These are phyloP conservation scores for Malassezia dermatis DNA, from an alignment of 1,284 basidiomycete species.

Conservation along the genomic window DNA sequence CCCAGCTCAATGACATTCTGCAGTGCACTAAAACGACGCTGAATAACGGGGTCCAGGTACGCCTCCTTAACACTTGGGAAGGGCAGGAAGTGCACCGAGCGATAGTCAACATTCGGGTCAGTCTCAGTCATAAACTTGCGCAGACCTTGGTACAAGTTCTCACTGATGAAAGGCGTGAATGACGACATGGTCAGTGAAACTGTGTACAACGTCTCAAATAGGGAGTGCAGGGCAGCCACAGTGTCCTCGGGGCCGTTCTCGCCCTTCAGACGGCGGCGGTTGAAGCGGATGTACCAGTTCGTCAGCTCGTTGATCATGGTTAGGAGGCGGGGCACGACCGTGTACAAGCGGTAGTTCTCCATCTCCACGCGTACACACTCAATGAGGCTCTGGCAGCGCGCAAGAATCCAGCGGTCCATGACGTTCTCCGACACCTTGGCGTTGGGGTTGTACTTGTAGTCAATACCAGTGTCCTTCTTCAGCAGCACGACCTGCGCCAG, in stretches of 20 bases:
- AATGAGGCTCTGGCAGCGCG: slow-evolving; percentile 91
- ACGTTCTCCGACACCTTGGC: slow-evolving; percentile 79
- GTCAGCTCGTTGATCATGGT: slow-evolving; percentile 92
- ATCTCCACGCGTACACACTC: slow-evolving; percentile 84
- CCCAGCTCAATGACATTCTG: slow-evolving; percentile 87
- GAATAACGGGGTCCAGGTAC: slow-evolving; percentile 92
- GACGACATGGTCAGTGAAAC: slow-evolving; percentile 93
- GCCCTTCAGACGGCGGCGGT: slow-evolving; percentile 87
- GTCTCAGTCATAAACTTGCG: slow-evolving; percentile 59
- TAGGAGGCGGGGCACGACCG: slow-evolving; percentile 84
- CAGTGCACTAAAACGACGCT: slow-evolving; percentile 87
- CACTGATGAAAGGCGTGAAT: slow-evolving; percentile 94
- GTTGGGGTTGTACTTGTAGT: slow-evolving; percentile 78
- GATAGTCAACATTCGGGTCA: slow-evolving; percentile 58
- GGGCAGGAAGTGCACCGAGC: slow-evolving; percentile 87
- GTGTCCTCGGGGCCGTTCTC: slow-evolving; percentile 86
- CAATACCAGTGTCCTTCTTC: slow-evolving; percentile 67
- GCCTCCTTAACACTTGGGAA: slow-evolving; percentile 89
- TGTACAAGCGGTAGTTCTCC: slow-evolving; percentile 93
- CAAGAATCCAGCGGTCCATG: slow-evolving; percentile 98
- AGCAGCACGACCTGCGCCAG: slow-evolving; percentile 82
- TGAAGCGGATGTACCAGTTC: slow-evolving; percentile 99
- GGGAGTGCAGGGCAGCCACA: slow-evolving; percentile 75
- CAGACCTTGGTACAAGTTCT: slow-evolving; percentile 89
- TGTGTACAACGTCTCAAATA: slow-evolving; percentile 90